phyloP scores from a whole-genome alignment of 257 asterid species.

The Capsicum pubescens region DNA sequence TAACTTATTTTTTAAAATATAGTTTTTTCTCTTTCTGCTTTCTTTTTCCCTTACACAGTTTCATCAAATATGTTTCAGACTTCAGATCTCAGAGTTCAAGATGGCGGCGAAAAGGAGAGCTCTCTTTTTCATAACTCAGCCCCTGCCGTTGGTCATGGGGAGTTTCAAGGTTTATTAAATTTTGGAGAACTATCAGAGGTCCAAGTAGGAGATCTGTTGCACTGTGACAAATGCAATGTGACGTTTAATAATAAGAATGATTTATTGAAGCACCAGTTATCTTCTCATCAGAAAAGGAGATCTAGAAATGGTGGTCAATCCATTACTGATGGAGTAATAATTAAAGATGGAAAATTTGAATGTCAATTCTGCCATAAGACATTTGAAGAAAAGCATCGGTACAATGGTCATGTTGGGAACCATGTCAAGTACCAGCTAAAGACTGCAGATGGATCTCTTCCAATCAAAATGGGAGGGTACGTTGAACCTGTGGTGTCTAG shows the following conservation, averaged over 20 bases:
- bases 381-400: conserved; percentile 62
- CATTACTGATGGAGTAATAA: conserved; percentile 69
- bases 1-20: conserved; percentile 9
- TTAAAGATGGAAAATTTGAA: conserved; percentile 65
- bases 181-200: conserved; percentile 45
- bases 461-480: conserved; percentile 31
- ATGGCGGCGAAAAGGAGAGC: conserved; percentile 42
- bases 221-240: conserved; percentile 53
- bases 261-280: conserved; percentile 53
- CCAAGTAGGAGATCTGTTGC: conserved; percentile 45
- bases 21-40: background rate
- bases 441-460: conserved; percentile 45
- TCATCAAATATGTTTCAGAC: conserved; percentile 46
- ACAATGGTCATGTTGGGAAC: conserved; percentile 74
- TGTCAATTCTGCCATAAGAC: conserved; percentile 77
- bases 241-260: conserved; percentile 53
- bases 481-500: conserved; percentile 37
- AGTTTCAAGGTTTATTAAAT: conserved; percentile 37
- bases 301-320: conserved; percentile 48
- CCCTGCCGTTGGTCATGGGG: conserved; percentile 37
- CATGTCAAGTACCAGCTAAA: conserved; percentile 64
- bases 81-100: conserved; percentile 45
- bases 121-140: conserved; percentile 39
- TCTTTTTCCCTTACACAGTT: conserved; percentile 1
- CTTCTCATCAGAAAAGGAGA: conserved; percentile 58